Evolutionary conservation across 2,329 filamentous ascomycete genomes (phyloP).

Genomic region (Penicillium sclerotigenum): DNA sequence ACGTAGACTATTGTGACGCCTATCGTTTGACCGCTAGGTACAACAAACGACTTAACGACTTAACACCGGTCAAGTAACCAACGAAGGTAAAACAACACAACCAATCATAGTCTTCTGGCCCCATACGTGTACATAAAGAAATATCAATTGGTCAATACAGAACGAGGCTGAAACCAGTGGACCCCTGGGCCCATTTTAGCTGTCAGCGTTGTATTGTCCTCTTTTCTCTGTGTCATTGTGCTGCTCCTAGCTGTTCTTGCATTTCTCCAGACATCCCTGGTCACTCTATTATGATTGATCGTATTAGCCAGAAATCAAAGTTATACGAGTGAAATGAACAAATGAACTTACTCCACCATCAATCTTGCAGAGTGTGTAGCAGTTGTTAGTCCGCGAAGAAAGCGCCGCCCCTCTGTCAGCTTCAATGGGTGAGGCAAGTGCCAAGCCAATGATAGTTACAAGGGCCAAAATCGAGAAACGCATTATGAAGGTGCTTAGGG

Average conservation of each 20-base stretch:
- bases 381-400: not conserved
- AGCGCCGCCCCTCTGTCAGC: not conserved
- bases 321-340: not conserved
- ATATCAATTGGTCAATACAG: not conserved
- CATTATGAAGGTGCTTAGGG: not conserved
- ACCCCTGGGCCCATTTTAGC: not conserved
- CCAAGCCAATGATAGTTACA: not conserved
- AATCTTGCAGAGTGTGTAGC: not conserved
- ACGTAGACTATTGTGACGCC: not conserved
- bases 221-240: not conserved
- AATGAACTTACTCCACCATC: not conserved
- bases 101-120: not conserved
- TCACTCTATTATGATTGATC: not conserved
- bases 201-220: not conserved
- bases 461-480: not conserved
- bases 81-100: not conserved
- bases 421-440: not conserved
- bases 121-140: not conserved
- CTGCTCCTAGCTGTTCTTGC: not conserved
- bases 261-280: not conserved
- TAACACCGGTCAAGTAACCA: not conserved
- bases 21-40: not conserved
- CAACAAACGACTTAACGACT: not conserved
- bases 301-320: not conserved
- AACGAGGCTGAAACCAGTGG: not conserved